Percentiles rank a stretch among this genome's conserved stretches.
Evolutionary conservation across 148 eudicot species (phyloP).

Genomic region (Rheum nobile): DNA sequence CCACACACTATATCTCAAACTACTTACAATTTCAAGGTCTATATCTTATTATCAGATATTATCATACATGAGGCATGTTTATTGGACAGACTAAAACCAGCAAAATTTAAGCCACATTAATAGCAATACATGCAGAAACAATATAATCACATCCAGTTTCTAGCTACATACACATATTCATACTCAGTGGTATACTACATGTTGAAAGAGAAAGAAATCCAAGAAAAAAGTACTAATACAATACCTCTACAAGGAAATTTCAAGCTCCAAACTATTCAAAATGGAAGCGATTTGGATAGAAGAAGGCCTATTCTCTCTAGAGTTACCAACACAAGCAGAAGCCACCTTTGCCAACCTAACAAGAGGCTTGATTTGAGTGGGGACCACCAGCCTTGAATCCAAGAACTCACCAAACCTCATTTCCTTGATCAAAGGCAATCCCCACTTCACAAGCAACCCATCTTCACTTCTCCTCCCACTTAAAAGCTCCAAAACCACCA

Average conservation of each 20-base stretch:
- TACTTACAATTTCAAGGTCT: too few relatives aligned
- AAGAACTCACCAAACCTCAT: slow-evolving; percentile 54
- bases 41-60: too few relatives aligned
- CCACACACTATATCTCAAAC: neutral
- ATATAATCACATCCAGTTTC: neutral
- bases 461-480: slow-evolving; percentile 60
- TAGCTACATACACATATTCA: neutral
- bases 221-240: neutral
- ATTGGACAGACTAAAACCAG: neutral
- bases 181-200: neutral
- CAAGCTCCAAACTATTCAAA: slow-evolving; percentile 46
- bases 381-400: slow-evolving; percentile 50
- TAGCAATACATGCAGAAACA: neutral
- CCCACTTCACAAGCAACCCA: slow-evolving; percentile 66
- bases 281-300: slow-evolving; percentile 54
- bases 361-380: slow-evolving; percentile 39
- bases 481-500: slow-evolving; percentile 70
- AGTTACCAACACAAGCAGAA: slow-evolving; percentile 73
- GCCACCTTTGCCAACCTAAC: slow-evolving; percentile 74
- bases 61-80: neutral
- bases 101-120: neutral
- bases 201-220: neutral
- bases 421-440: slow-evolving; percentile 72
- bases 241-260: neutral
- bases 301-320: slow-evolving; percentile 55